Evolutionary conservation across 352 stramenopile species (phyloP).

Genomic region (Phytophthora agathidicida): DNA sequence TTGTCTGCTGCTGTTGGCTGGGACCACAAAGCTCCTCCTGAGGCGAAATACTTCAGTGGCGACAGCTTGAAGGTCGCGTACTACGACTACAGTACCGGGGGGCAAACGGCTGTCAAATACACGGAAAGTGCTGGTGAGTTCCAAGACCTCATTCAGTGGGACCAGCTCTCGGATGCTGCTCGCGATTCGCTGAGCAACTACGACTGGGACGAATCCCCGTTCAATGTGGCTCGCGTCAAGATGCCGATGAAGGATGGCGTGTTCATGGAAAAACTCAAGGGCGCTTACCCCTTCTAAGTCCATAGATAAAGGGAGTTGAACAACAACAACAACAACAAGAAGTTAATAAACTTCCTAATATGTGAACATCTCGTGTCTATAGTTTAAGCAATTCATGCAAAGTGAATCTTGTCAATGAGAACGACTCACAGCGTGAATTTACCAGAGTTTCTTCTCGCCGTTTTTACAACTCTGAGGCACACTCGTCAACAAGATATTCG

Average conservation of each 20-base stretch:
- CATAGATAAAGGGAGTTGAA: too few species aligned
- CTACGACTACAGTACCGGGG: slow-evolving; percentile 25
- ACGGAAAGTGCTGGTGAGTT: slow-evolving; percentile 22
- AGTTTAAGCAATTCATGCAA: too few species aligned
- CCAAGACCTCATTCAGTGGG: slow-evolving; percentile 27
- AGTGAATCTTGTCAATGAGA: too few species aligned
- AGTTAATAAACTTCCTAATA: too few species aligned
- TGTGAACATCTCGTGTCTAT: too few species aligned
- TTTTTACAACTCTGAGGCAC: too few species aligned
- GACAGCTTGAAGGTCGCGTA: slow-evolving; percentile 35
- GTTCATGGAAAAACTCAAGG: slow-evolving; percentile 29
- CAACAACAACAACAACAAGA: too few species aligned
- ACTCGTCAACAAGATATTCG: too few species aligned
- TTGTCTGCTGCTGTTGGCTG: slow-evolving; percentile 30
- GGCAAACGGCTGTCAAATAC: slow-evolving; percentile 22
- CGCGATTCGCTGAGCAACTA: slow-evolving; percentile 28
- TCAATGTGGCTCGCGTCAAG: slow-evolving; percentile 25
- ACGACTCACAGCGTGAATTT: too few species aligned
- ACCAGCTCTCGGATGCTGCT: slow-evolving; percentile 24
- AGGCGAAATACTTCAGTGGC: slow-evolving; percentile 22
- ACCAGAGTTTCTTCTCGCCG: too few species aligned
- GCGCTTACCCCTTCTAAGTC: slow-evolving; percentile 17
- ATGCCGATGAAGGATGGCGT: slow-evolving; percentile 41
- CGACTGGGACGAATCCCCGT: slow-evolving; percentile 20
- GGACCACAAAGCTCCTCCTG: slow-evolving; percentile 21